Base-by-base conservation (phyloP, 805 yeast species). In the Kuraishia piskuri region DNA sequence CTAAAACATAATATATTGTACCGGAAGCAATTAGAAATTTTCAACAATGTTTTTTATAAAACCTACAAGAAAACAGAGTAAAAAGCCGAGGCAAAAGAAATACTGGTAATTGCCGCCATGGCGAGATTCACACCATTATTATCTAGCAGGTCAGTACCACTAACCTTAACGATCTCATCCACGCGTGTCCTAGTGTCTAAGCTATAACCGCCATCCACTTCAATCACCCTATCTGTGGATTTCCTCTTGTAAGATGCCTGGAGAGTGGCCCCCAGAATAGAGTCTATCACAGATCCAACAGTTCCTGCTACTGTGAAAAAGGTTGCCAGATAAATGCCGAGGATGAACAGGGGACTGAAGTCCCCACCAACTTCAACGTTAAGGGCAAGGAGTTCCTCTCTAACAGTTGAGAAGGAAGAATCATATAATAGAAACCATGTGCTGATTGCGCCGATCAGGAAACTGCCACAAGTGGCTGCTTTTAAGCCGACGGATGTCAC, bases 91-190 rank as follows among this genome's bases (percentile, higher is more conserved):
- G 50, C 3, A 48, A 25, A 48, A 21, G n/a, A 31, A 26, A 17
- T 10, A 48, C 68, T 77, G 2, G 58, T 59, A 36, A 52, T 12
- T 1, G 49, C 21, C 23, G 50, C 48, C 56, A 53, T 57, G 2
- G 40, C 21, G 10, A 54, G 20, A 19, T 54, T 51, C 20, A 54
- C 55, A 17, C 52, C 55, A 36, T 51, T 54, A 24, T 56, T 53
- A 26, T 52, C 51, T 12, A 52, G 46, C 8, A 57, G 3, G 24
- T 55, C 49, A 21, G 22, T 10, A 4, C 58, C 58, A 12, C 44
- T 17, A 12, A 55, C 49, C 21, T 37, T 23, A 14, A 21, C 21
- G 10, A 37, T 14, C 8, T 46, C 31, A 7, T 37, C 48, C 3
- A 24, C 49, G 8, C 7, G 2, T 23, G 31, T 48, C 2, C 24